phyloP scores from a whole-genome alignment of 441 rosid species.

The Adansonia grandidieri region DNA sequence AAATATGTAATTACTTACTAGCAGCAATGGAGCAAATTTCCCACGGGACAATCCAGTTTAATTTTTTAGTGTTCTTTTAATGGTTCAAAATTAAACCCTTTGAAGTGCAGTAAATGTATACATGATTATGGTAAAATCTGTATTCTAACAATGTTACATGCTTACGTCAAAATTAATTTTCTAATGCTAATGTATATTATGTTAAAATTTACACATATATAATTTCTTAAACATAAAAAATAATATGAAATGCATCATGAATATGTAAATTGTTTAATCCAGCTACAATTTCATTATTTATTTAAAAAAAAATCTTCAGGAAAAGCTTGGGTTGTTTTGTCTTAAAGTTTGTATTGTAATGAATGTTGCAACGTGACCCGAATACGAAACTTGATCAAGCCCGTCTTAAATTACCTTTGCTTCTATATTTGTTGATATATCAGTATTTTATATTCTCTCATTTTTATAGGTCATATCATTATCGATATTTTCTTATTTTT shows the following conservation, averaged over 20 bases:
- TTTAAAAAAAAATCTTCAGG: not conserved
- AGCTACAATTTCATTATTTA: not conserved
- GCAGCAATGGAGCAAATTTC: not conserved
- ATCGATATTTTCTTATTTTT: too few species aligned
- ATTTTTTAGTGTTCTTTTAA: not conserved
- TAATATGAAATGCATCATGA: not conserved
- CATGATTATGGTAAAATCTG: not conserved
- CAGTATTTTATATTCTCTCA: too few species aligned
- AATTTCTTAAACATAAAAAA: not conserved
- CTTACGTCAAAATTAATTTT: too few species aligned
- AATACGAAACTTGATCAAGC: too few species aligned
- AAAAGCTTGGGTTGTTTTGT: not conserved
- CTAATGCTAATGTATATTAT: too few species aligned
- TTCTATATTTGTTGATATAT: too few species aligned
- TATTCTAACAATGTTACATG: too few species aligned
- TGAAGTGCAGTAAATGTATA: not conserved
- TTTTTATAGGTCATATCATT: too few species aligned
- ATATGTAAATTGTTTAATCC: not conserved
- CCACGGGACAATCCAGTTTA: not conserved
- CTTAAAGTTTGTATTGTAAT: not conserved
- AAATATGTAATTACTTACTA: not conserved
- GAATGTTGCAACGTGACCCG: too few species aligned
- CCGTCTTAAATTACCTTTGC: too few species aligned
- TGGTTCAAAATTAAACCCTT: not conserved
- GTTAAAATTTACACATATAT: too few species aligned